Percentiles rank a stretch among this genome's conserved stretches.
Evolutionary conservation across 331 rosid genomes (phyloP).

Genomic region (Dryas integrifolia): DNA sequence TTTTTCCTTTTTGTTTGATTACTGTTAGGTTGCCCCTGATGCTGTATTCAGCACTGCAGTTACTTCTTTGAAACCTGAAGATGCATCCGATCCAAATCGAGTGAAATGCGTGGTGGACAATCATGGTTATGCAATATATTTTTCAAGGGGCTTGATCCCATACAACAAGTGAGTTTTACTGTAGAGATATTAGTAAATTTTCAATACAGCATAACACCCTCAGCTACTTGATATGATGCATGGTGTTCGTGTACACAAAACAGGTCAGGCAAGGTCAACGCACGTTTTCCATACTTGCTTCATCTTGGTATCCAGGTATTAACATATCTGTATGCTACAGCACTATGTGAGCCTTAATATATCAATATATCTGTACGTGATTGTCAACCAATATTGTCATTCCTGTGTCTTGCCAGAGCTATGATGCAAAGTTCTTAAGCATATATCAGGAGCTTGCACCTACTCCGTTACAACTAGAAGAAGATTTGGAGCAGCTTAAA

Average conservation of each 20-base stretch:
- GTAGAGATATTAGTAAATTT: too few species aligned
- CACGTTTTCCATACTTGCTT: slow-evolving; percentile 66
- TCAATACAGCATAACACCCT: too few species aligned
- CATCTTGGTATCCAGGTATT: slow-evolving; percentile 60
- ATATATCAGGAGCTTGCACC: slow-evolving; percentile 69
- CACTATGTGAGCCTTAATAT: too few species aligned
- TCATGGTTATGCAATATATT: slow-evolving; percentile 82
- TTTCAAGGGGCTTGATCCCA: slow-evolving; percentile 92
- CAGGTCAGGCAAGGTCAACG: slow-evolving; percentile 82
- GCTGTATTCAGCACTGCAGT: slow-evolving; percentile 99
- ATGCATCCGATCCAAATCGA: slow-evolving; percentile 80
- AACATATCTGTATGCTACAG: not conserved
- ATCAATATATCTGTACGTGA: not conserved
- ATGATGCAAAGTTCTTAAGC: slow-evolving; percentile 69
- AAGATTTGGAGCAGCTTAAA: slow-evolving; percentile 95
- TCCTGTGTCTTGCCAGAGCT: slow-evolving; percentile 57
- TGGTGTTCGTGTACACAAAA: not conserved
- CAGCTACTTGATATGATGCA: too few species aligned
- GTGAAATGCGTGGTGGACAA: slow-evolving; percentile 85
- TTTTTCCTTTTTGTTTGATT: too few species aligned
- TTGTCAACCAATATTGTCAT: slow-evolving; percentile 8
- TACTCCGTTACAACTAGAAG: slow-evolving; percentile 88
- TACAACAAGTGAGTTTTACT: slow-evolving; percentile 66
- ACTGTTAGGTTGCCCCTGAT: slow-evolving; percentile 53
- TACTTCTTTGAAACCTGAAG: slow-evolving; percentile 79